Conservation (phyloP, 2,329 filamentous ascomycete genomes). For the Domatiomyces catenatus region DNA sequence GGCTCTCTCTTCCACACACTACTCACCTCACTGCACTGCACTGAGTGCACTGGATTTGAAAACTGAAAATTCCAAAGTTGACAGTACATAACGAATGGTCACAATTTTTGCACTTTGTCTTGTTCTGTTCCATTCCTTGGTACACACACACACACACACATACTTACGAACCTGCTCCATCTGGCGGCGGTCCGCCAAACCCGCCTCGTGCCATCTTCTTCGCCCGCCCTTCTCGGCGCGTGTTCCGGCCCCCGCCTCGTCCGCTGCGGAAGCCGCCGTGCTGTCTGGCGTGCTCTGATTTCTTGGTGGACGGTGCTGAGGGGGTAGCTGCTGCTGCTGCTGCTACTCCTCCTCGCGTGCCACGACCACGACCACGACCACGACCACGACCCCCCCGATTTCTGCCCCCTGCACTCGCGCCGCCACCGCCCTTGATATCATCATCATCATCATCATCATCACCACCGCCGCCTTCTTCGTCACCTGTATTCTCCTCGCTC, state of each 20-base stretch:
- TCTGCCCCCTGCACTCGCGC: slow-evolving; percentile 1
- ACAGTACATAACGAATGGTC: too few species aligned
- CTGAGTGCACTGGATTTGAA: too few species aligned
- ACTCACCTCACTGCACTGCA: too few species aligned
- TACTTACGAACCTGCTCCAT: background rate
- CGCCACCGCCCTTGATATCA: slow-evolving; percentile 1
- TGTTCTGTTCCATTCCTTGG: too few species aligned
- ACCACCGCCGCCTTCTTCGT: slow-evolving; percentile 1
- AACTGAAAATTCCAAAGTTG: too few species aligned
- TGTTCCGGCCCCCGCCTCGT: slow-evolving; percentile 11
- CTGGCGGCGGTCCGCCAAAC: background rate
- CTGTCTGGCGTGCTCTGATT: background rate
- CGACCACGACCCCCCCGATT: slow-evolving; percentile 4
- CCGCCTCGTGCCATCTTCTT: slow-evolving; percentile 16
- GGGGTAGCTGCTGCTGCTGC: background rate
- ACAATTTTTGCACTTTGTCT: too few species aligned
- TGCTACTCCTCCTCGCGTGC: background rate
- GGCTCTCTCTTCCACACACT: too few species aligned
- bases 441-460: too few species aligned
- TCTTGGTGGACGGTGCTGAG: background rate
- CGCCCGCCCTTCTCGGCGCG: slow-evolving; percentile 16
- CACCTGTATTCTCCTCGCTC: slow-evolving; percentile 5
- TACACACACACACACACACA: too few species aligned
- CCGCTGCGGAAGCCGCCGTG: slow-evolving; percentile 7
- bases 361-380: slow-evolving; percentile 5